Conservation (phyloP, 2,329 filamentous ascomycete genomes). For the Venturia oleaginea region DNA sequence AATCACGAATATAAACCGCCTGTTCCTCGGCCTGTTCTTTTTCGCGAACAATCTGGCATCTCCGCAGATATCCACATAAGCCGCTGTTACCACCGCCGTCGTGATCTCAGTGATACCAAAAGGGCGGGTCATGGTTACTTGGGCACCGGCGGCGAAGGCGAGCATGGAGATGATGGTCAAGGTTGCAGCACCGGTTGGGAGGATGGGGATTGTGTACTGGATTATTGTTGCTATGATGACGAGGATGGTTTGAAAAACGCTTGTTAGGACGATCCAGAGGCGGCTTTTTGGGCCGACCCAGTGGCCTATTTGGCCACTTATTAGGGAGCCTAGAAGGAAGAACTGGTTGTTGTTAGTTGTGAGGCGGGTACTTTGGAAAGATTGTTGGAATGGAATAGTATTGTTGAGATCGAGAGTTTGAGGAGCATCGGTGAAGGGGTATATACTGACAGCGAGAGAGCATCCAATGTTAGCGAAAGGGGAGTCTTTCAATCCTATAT, state of each 20-base stretch:
- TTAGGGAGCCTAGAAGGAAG: slow-evolving; percentile 46
- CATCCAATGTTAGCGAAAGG: slow-evolving; percentile 45
- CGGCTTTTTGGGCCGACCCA: slow-evolving; percentile 42
- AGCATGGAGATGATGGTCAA: slow-evolving; percentile 42
- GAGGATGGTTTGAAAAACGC: slow-evolving; percentile 44
- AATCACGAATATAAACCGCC: slow-evolving; percentile 42
- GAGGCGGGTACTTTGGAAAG: background rate
- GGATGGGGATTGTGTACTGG: slow-evolving; percentile 29
- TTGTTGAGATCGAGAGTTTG: background rate
- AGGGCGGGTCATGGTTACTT: slow-evolving; percentile 49
- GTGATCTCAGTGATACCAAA: slow-evolving; percentile 52
- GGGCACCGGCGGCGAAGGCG: slow-evolving; percentile 47
- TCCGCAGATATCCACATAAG: slow-evolving; percentile 40
- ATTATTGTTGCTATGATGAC: slow-evolving; percentile 46
- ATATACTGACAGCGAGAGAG: slow-evolving; percentile 33
- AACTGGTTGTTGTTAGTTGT: slow-evolving; percentile 20
- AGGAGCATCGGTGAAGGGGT: background rate
- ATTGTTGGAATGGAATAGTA: background rate
- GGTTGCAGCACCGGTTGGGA: slow-evolving; percentile 28
- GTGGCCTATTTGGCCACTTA: slow-evolving; percentile 50
- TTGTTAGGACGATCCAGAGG: slow-evolving; percentile 46
- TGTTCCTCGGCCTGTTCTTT: slow-evolving; percentile 42
- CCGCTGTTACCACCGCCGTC: slow-evolving; percentile 56
- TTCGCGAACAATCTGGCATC: slow-evolving; percentile 41
- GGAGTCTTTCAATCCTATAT: slow-evolving; percentile 41